These are phyloP conservation scores for Candida qinlingensis DNA, from an alignment of 805 yeast genomes.

Conservation along the genomic window DNA sequence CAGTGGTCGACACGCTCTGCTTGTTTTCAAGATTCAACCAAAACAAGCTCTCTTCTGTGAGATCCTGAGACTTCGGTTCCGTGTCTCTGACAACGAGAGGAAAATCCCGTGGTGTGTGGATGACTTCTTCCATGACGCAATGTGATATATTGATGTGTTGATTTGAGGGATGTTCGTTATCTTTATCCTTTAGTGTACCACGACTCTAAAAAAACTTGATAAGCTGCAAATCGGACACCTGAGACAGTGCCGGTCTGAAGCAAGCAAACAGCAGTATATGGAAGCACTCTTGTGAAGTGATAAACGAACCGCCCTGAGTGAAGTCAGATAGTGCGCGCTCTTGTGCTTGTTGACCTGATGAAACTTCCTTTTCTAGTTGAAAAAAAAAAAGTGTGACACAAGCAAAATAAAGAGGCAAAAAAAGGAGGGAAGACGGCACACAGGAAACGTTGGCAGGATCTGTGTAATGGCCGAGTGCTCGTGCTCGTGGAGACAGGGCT, in stretches of 20 bases:
- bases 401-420: neutral
- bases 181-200: neutral
- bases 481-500: neutral
- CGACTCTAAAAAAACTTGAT: neutral
- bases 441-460: neutral
- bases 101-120: neutral
- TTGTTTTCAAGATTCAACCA: conserved; percentile 6
- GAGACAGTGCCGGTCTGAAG: neutral
- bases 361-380: neutral
- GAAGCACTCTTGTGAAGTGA: neutral
- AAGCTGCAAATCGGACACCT: neutral
- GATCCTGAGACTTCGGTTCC: neutral
- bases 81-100: neutral
- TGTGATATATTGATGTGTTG: neutral
- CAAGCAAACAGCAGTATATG: neutral
- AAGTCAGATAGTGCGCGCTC: no score
- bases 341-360: no score
- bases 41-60: conserved; percentile 7
- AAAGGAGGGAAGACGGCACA: neutral
- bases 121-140: neutral
- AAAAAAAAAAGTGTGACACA: neutral
- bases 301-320: neutral
- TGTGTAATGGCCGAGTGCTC: neutral
- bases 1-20: neutral
- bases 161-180: neutral